Evolutionary conservation across 202 grass and related monocot species (phyloP).

Genomic region (Zoysia matrella): DNA sequence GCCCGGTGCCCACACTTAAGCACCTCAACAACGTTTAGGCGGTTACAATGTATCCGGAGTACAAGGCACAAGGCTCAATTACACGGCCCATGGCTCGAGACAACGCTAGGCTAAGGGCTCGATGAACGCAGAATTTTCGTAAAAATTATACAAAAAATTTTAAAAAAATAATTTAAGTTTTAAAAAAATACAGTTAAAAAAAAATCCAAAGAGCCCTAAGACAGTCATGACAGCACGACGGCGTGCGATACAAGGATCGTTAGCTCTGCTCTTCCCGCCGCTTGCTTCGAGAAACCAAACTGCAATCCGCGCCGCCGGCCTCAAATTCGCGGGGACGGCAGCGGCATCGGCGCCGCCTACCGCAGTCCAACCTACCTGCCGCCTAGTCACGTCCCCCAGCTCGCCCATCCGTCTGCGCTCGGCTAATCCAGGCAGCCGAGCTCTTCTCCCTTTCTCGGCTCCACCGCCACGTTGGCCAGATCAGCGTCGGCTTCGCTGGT

Average conservation of each 20-base stretch:
- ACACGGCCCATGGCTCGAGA: too few relatives aligned
- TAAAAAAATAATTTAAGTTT: too few relatives aligned
- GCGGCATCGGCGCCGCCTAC: neutral
- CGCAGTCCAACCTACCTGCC: neutral
- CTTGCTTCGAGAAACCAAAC: constrained; percentile 6
- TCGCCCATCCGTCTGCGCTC: constrained; percentile 1
- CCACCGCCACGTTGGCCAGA: neutral
- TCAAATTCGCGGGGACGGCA: neutral
- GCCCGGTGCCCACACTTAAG: too few relatives aligned
- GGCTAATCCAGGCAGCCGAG: neutral
- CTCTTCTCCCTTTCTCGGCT: neutral
- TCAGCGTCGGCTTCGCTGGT: neutral
- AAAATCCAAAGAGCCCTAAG: too few relatives aligned
- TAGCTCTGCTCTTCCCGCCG: constrained; percentile 38
- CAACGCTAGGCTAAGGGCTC: too few relatives aligned
- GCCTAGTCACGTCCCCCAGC: neutral
- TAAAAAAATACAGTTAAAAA: too few relatives aligned
- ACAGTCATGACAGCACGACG: neutral
- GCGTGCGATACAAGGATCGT: neutral
- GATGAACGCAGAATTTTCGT: too few relatives aligned
- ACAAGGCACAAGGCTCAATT: too few relatives aligned
- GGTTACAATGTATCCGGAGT: too few relatives aligned
- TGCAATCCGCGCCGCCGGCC: neutral
- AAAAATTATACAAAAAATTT: too few relatives aligned
- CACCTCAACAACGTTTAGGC: too few relatives aligned